Evolutionary conservation across 345 rosid species (phyloP).

Genomic region (Clausena lansium): DNA sequence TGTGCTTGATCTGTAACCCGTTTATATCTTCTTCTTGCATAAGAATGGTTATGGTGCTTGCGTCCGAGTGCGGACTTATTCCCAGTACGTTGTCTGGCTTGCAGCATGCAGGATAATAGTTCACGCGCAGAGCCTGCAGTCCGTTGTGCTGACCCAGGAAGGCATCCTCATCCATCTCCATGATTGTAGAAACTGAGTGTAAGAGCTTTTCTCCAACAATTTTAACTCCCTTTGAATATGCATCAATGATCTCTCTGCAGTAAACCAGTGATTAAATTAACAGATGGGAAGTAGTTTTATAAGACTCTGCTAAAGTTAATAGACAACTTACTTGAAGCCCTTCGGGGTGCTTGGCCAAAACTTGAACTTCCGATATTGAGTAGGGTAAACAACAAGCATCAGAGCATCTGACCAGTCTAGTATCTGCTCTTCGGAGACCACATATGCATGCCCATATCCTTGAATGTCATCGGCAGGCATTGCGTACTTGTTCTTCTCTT

Average conservation of each 20-base stretch:
- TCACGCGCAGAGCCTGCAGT: slow-evolving; percentile 23
- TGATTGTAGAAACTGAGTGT: slow-evolving; percentile 20
- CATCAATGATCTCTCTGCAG: slow-evolving; percentile 26
- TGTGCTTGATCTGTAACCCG: slow-evolving; percentile 30
- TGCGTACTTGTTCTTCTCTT: slow-evolving; percentile 28
- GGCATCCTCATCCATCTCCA: slow-evolving; percentile 27
- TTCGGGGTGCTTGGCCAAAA: slow-evolving; percentile 27
- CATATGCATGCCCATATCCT: slow-evolving; percentile 30
- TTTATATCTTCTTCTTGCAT: slow-evolving; percentile 16
- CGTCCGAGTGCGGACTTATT: slow-evolving; percentile 31
- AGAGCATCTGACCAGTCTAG: slow-evolving; percentile 32
- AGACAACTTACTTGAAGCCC: slow-evolving; percentile 2
- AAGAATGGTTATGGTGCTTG: slow-evolving; percentile 25
- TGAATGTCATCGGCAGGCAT: slow-evolving; percentile 27
- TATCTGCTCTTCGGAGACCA: slow-evolving; percentile 25
- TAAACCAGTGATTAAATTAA: not conserved
- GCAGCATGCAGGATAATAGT: slow-evolving; percentile 31
- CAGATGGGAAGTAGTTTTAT: not conserved
- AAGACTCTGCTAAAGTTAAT: not conserved
- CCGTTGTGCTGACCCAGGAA: slow-evolving; percentile 23
- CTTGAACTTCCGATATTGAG: slow-evolving; percentile 13
- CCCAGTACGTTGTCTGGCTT: slow-evolving; percentile 27
- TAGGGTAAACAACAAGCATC: slow-evolving; percentile 18
- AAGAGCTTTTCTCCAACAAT: slow-evolving; percentile 23
- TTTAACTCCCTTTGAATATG: slow-evolving; percentile 20